These are phyloP conservation scores for Didymella segeticola DNA, from an alignment of 2,329 filamentous ascomycete genomes.

Conservation along the genomic window DNA sequence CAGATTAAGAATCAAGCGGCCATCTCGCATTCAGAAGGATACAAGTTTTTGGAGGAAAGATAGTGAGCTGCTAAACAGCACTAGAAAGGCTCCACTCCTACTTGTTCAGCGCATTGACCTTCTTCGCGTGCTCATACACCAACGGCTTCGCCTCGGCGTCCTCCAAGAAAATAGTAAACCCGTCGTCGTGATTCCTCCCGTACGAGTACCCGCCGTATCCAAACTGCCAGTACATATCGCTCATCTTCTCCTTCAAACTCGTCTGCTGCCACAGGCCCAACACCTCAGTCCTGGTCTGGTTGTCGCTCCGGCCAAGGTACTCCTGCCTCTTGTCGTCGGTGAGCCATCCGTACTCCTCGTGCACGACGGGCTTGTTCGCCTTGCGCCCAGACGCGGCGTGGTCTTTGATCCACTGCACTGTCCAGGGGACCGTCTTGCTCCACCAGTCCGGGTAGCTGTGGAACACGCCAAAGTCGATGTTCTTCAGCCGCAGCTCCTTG, in stretches of 20 bases:
- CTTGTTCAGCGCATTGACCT: conserved; percentile 31
- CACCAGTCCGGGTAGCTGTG: conserved; percentile 65
- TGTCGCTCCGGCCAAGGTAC: conserved; percentile 53
- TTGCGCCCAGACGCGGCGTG: conserved; percentile 55
- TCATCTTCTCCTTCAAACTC: conserved; percentile 55
- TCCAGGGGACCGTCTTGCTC: conserved; percentile 61
- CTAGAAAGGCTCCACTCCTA: background rate
- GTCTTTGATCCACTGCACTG: conserved; percentile 62
- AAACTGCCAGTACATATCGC: conserved; percentile 65
- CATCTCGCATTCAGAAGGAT: no score
- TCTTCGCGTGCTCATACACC: conserved; percentile 32
- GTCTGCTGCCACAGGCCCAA: conserved; percentile 60
- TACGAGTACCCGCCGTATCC: conserved; percentile 61
- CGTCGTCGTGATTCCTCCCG: conserved; percentile 62
- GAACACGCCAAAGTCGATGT: conserved; percentile 63
- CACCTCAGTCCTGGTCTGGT: conserved; percentile 55
- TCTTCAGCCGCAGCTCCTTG: conserved; percentile 55
- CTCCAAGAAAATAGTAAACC: conserved; percentile 64
- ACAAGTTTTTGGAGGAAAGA: no score
- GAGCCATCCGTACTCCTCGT: conserved; percentile 64
- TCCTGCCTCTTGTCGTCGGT: conserved; percentile 57
- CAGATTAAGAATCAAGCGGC: no score
- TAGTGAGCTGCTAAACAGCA: no score
- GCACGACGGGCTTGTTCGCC: conserved; percentile 60
- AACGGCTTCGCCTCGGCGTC: conserved; percentile 29